Evolutionary conservation across 2,329 filamentous ascomycete species (phyloP).

Genomic region (Torrubiella hemipterigena): DNA sequence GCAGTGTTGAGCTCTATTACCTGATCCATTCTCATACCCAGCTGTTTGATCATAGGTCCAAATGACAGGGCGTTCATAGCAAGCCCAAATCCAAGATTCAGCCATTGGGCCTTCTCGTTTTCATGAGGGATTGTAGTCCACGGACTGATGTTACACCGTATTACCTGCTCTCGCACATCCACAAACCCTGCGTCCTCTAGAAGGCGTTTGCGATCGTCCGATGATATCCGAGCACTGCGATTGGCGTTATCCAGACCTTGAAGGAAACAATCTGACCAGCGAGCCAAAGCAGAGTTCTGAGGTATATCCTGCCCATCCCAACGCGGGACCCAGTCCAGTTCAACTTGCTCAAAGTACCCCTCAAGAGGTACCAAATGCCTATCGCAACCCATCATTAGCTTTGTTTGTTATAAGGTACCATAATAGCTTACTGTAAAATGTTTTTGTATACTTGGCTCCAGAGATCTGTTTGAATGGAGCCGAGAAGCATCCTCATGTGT

Average conservation of each 20-base stretch:
- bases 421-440: constrained; percentile 44
- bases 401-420: too few relatives aligned
- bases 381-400: too few relatives aligned
- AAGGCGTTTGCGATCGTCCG: constrained; percentile 37
- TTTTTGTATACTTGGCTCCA: constrained; percentile 68
- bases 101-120: constrained; percentile 67
- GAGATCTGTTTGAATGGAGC: constrained; percentile 53
- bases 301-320: constrained; percentile 56
- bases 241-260: constrained; percentile 54
- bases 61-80: constrained; percentile 63
- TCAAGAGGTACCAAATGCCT: too few relatives aligned
- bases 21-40: constrained; percentile 38
- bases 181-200: constrained; percentile 65
- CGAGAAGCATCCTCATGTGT: constrained; percentile 67
- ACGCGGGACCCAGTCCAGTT: constrained; percentile 71
- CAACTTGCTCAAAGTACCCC: constrained; percentile 81
- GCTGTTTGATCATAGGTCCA: constrained; percentile 51
- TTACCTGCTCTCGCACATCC: constrained; percentile 60
- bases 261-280: constrained; percentile 60
- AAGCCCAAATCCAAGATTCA: constrained; percentile 65
- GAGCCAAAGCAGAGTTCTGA: constrained; percentile 41
- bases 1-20: constrained; percentile 50
- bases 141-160: constrained; percentile 60
- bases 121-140: constrained; percentile 55
- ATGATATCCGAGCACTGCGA: constrained; percentile 50